These are phyloP conservation scores for Lenwebbia sp. DNA, from an alignment of 345 rosid genomes.

Conservation along the genomic window DNA sequence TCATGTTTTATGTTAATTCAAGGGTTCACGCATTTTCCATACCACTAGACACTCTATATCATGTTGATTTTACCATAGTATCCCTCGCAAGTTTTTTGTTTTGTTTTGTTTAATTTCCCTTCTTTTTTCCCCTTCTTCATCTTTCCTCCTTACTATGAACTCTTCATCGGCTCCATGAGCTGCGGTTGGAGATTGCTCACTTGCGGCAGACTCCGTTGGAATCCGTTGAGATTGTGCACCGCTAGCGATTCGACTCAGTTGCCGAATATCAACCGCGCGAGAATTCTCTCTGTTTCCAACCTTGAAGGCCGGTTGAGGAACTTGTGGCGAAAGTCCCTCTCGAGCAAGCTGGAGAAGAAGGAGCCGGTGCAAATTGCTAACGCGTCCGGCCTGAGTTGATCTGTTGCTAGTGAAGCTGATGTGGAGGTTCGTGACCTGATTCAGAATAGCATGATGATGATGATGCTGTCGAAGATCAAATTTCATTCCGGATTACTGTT, in stretches of 20 bases:
- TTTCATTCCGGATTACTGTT: constrained; percentile 7
- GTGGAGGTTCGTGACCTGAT: constrained; percentile 20
- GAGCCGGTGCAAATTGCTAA: constrained; percentile 49
- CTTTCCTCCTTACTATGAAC: not conserved
- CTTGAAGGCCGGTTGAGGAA: constrained; percentile 26
- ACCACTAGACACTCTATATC: not conserved
- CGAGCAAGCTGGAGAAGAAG: constrained; percentile 15
- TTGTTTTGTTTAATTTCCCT: not conserved
- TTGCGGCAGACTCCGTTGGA: constrained; percentile 13
- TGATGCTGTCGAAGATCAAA: constrained; percentile 29
- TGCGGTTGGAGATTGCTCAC: constrained; percentile 7
- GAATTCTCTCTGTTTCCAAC: constrained; percentile 32
- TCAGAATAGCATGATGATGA: not conserved
- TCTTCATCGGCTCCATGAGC: constrained; percentile 13
- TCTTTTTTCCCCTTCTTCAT: not conserved
- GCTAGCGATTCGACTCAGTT: not conserved
- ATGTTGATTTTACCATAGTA: not conserved
- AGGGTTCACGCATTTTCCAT: not conserved
- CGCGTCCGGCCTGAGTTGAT: constrained; percentile 23
- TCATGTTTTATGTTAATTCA: not conserved
- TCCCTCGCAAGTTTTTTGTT: not conserved
- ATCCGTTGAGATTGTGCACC: not conserved
- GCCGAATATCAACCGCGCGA: constrained; percentile 26
- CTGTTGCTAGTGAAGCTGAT: constrained; percentile 5
- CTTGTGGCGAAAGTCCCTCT: constrained; percentile 27